A percentile compares a stretch with the other conserved stretches of the same genome.
Evolutionary conservation across 495 filamentous ascomycete genomes (phyloP).

Genomic region (Rhypophila decipiens): DNA sequence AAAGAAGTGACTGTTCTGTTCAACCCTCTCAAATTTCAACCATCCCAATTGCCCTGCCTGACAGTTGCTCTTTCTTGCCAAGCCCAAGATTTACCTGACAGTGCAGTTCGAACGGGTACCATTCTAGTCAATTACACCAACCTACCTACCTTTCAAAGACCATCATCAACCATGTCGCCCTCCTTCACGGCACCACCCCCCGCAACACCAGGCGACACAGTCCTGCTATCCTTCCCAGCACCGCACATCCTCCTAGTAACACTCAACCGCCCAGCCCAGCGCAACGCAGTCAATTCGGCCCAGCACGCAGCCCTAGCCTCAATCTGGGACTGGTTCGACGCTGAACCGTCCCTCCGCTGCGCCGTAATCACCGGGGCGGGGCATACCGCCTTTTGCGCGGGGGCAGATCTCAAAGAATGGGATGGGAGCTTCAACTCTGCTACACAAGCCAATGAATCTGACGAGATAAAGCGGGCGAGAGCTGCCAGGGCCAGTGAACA

Average conservation of each 20-base stretch:
- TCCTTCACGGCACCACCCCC: not conserved
- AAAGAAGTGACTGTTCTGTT: no score
- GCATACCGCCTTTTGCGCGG: constrained; percentile 48
- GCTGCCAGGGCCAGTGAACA: constrained; percentile 4
- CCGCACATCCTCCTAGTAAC: constrained; percentile 55
- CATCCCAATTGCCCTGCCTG: no score
- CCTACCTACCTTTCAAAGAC: no score
- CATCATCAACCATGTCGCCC: not conserved
- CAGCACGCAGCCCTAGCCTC: constrained; percentile 46
- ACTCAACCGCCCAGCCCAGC: constrained; percentile 50
- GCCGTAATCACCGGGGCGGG: constrained; percentile 51
- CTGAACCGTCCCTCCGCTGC: constrained; percentile 47
- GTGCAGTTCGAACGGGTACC: no score
- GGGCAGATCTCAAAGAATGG: constrained; percentile 51
- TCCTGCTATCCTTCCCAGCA: constrained; percentile 47
- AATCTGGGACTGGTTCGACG: constrained; percentile 55
- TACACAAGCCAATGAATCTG: constrained; percentile 31
- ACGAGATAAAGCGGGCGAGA: constrained; percentile 20
- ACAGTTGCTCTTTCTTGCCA: no score
- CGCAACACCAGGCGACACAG: constrained; percentile 15
- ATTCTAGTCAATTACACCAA: not conserved
- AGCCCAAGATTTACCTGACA: no score
- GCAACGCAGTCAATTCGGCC: constrained; percentile 51
- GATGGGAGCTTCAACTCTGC: constrained; percentile 27
- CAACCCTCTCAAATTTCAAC: no score